Conservation (phyloP, 768 basidiomycete species). For the Leucosporidium creatinivorum region DNA sequence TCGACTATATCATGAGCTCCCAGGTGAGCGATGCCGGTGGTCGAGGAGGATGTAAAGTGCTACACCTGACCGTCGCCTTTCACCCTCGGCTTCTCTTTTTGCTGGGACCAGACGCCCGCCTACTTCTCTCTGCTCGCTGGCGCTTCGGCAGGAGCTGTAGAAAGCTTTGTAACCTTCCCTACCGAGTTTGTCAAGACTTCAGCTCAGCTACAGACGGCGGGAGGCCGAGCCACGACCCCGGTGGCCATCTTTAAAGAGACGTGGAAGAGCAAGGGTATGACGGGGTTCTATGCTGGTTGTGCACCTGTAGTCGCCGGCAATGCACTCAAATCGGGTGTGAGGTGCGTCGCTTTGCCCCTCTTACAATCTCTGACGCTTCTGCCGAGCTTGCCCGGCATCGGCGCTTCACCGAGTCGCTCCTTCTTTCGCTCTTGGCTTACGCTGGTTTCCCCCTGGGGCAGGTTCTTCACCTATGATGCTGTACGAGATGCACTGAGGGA, state of each 20-base stretch:
- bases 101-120: background rate
- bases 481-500: background rate
- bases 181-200: slow-evolving; percentile 2
- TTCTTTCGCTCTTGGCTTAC: background rate
- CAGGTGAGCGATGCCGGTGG: no score
- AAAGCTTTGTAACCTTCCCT: background rate
- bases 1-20: no score
- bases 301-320: background rate
- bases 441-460: background rate
- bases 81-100: no score
- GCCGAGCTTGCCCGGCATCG: no score
- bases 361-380: no score
- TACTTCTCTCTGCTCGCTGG: slow-evolving; percentile 1
- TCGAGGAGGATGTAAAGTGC: no score
- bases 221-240: background rate
- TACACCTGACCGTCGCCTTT: no score
- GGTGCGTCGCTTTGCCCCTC: background rate
- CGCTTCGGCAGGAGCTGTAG: background rate
- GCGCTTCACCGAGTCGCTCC: no score
- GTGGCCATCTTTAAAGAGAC: background rate
- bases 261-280: background rate
- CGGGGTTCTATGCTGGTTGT: background rate
- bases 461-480: background rate
- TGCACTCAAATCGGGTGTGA: background rate
- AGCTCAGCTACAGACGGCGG: background rate